Evolutionary conservation across 1,284 basidiomycete genomes (phyloP), one percentile per base, ranked within the genome.

Genomic region (Microbotryomycetes sp.): DNA sequence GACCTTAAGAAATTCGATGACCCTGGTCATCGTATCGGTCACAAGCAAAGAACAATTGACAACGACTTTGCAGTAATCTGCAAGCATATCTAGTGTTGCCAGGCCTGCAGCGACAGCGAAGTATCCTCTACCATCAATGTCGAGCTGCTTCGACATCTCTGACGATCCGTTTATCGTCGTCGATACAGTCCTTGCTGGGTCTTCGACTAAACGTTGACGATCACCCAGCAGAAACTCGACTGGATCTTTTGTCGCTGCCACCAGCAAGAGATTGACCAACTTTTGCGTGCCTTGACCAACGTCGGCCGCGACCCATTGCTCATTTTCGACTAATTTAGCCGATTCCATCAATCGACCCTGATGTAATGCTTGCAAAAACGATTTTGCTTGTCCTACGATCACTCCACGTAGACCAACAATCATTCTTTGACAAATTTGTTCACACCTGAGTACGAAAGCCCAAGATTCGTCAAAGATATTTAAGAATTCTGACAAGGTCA

Each of bases 1-100:
- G 56, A 78, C 79, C 78, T 96, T 97, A 66, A 98, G 79, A 73
- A 96, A 94, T 76, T 98, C 96, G 70, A 98, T 90, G 16, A 93
- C 83, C 47, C 91, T 84, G 61, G 86, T 84, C 88, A 98, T 96
- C 29, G 87, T 85, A 74, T 99, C 96, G 57, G 89, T 96, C 48
- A 90, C 92, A 53, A 97, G 81, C 74, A 89, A 81, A 29, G 89
- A 83, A 66, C 97, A 78, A 73, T 94, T 97, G 72, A 93, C 82
- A 62, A 97, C 86, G 52, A 97, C 81, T 64, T 84, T 83, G 61
- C 97, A 79, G 76, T 98, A 98, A 74, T 97, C 92, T 49, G 84
- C 75, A 16, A 97, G 78, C 4, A 94, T 79, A 1, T 81, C 80
- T 19, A 98, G 79, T 22, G 86, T 86, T 63, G 88, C 83, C 30